Base-by-base conservation (phyloP, 352 stramenopile genomes). In the Plasmopara viticola region DNA sequence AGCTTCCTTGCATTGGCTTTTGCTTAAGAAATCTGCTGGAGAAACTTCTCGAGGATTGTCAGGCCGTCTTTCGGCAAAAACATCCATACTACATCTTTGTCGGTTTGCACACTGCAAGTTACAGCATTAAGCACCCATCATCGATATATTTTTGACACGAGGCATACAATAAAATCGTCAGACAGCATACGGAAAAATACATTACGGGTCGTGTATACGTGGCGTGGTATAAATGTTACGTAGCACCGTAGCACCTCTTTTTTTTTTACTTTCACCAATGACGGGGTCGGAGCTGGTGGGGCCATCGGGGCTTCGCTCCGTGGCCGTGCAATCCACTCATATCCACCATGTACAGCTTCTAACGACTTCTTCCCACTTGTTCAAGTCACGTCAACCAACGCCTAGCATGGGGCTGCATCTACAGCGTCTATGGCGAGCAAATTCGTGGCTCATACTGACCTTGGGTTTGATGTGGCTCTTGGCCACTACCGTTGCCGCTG, bases 281-380 rank as follows among this genome's bases (percentile, higher is more conserved):
- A 43, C 40, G 20, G 44, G 62, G 39, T 56, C 51, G 35, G 40
- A 62, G 52, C 20, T 50, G 35, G 10, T 61, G 30, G 46, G 35
- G n/a, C 35, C 60, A 58, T 54, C 60, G 50, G 51, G 46, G 47
- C 69, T 78, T 53, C 72, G 69, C 30, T 80, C 69, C n/a, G 69
- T 83, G 48, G 64, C 64, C 14, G 72, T 83, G 30, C 72, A 80
- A 54, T 72, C 65, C 49, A 78, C 66, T 55, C 65, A 56, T 48
- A 70, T 84, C 44, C 70, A 67, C 14, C 72, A 55, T 48, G 59
- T 80, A 46, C 56, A 66, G 52, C 52, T 65, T 5, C 18, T 72
- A 34, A 50, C 29, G 30, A 34, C 31, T 10, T 18, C 30, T 42
- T 25, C 45, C 13, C 17, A 10, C 10, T 31, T 35, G 9, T 31